Percentiles rank a stretch among this genome's conserved stretches.
These are phyloP conservation scores for Pichia membranifaciens DNA, from an alignment of 805 yeast genomes.

Conservation along the genomic window DNA sequence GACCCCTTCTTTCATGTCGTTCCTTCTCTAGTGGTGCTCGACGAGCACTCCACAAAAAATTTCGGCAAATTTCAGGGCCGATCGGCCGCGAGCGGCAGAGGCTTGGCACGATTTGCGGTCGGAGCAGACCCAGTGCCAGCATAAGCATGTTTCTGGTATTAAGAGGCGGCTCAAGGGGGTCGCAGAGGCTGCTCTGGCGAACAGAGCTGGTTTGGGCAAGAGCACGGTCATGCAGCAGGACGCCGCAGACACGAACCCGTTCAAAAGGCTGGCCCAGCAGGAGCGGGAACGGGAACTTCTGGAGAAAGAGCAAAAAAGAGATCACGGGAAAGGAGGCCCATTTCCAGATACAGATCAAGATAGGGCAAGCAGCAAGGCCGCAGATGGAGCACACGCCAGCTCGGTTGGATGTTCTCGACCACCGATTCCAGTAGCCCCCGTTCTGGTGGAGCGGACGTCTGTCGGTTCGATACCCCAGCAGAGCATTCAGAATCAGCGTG, in stretches of 20 bases:
- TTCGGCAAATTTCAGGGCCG: too few species aligned
- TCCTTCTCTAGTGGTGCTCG: neutral
- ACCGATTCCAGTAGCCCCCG: neutral
- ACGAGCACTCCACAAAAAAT: neutral
- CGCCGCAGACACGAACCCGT: slow-evolving; percentile 7
- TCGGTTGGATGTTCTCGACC: neutral
- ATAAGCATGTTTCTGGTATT: neutral
- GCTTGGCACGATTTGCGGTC: too few species aligned
- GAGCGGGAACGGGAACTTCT: slow-evolving; percentile 1
- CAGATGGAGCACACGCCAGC: too few species aligned
- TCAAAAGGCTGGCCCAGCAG: slow-evolving; percentile 5
- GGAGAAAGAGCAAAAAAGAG: neutral
- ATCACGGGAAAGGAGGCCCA: too few species aligned
- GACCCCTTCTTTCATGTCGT: too few species aligned
- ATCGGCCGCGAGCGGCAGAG: too few species aligned
- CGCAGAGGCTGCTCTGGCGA: neutral
- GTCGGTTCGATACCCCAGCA: neutral
- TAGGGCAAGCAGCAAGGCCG: too few species aligned
- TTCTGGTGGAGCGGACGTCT: neutral
- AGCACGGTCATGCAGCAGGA: neutral
- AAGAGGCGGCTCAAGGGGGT: neutral
- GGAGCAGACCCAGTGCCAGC: too few species aligned
- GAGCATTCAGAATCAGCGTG: neutral
- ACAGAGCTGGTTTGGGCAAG: neutral
- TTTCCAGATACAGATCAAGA: too few species aligned